Conservation (phyloP, 1,284 basidiomycete species). For the Apiotrichum brassicae region DNA sequence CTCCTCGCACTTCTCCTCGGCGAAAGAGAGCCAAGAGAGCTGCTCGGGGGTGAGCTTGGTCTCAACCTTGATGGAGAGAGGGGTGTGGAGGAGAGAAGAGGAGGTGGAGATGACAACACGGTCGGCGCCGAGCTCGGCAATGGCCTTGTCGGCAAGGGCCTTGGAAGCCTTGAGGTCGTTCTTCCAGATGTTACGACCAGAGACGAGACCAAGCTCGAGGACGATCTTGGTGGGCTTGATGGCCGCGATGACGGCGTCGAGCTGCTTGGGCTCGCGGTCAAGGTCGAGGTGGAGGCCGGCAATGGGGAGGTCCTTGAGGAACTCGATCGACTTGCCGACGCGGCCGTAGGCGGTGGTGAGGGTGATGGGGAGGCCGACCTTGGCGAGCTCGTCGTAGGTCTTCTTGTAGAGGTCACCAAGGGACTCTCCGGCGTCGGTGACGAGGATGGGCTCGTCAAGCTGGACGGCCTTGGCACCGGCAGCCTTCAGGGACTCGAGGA, state of each 20-base stretch:
- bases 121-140: conserved; percentile 71
- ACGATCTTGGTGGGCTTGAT: conserved; percentile 74
- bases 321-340: conserved; percentile 85
- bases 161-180: conserved; percentile 82
- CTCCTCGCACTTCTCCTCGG: conserved; percentile 91
- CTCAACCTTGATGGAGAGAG: conserved; percentile 90
- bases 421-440: conserved; percentile 75
- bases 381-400: conserved; percentile 75
- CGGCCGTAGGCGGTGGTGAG: conserved; percentile 96
- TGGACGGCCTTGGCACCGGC: conserved; percentile 93
- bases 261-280: conserved; percentile 84
- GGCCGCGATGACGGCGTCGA: conserved; percentile 75
- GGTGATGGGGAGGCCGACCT: conserved; percentile 83
- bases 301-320: conserved; percentile 86
- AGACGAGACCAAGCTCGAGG: conserved; percentile 93
- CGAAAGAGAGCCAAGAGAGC: conserved; percentile 99
- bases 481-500: conserved; percentile 83
- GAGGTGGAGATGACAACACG: conserved; percentile 93
- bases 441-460: conserved; percentile 94
- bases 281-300: conserved; percentile 95
- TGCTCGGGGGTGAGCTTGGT: conserved; percentile 84
- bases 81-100: conserved; percentile 96
- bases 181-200: conserved; percentile 99
- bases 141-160: conserved; percentile 76
- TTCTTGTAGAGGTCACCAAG: conserved; percentile 75